phyloP scores from a whole-genome alignment of 345 rosid species.

The Hirschfeldia incana region DNA sequence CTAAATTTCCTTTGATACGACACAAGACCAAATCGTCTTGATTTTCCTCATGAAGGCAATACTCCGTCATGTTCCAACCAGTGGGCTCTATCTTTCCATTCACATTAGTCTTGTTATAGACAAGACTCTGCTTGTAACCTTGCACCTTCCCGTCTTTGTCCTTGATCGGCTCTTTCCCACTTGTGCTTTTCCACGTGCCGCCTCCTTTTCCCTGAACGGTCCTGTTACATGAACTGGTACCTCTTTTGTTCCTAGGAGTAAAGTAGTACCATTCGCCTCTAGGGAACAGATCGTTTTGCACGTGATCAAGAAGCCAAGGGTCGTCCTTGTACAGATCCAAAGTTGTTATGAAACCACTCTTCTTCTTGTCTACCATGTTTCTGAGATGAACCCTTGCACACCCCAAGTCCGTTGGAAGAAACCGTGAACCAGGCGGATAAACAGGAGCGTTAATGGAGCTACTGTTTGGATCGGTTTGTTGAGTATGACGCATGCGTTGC shows the following conservation, averaged over 20 bases:
- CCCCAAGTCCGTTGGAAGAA: not conserved
- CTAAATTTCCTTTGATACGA: not conserved
- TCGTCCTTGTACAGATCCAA: slow-evolving; percentile 9
- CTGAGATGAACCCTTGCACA: not conserved
- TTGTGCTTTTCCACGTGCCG: not conserved
- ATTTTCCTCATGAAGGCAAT: not conserved
- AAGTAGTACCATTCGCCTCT: slow-evolving; percentile 12
- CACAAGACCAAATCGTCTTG: not conserved
- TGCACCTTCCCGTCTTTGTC: not conserved
- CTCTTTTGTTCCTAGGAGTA: not conserved
- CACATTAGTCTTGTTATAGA: not conserved
- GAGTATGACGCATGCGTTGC: not conserved
- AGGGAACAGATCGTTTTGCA: not conserved
- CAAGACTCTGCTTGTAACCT: not conserved
- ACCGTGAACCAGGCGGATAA: slow-evolving; percentile 2
- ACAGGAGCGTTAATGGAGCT: not conserved
- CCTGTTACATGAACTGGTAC: not conserved
- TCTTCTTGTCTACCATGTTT: not conserved
- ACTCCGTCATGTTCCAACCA: not conserved
- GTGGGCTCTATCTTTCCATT: not conserved
- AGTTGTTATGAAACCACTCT: slow-evolving; percentile 6
- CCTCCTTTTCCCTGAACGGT: not conserved
- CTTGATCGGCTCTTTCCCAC: not conserved
- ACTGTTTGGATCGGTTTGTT: not conserved
- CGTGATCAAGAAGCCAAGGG: slow-evolving; percentile 17